Conservation (phyloP, 2,329 filamentous ascomycete genomes). For the Aphanocladium album region DNA sequence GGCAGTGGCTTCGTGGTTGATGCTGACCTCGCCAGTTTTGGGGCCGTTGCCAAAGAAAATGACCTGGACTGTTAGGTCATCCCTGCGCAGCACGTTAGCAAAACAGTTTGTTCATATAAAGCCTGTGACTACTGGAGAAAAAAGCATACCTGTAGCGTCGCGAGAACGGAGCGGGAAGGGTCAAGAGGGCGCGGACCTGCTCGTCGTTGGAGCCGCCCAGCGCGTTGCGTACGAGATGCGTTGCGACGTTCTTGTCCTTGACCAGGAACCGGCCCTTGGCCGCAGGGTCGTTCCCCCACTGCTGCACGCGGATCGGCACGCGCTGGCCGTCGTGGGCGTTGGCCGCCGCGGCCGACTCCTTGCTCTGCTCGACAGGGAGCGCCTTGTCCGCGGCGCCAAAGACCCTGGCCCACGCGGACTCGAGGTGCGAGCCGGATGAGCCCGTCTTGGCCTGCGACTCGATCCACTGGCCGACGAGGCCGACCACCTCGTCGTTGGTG, state of each 20-base stretch:
- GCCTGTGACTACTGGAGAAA: constrained; percentile 12
- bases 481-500: constrained; percentile 96
- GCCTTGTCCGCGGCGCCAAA: constrained; percentile 47
- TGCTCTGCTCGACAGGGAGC: constrained; percentile 71
- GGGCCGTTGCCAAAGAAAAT: constrained; percentile 92
- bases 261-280: constrained; percentile 82
- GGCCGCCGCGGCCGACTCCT: constrained; percentile 28
- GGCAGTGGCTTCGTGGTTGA: constrained; percentile 85
- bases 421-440: constrained; percentile 58
- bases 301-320: constrained; percentile 79
- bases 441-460: constrained; percentile 60
- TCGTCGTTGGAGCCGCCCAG: constrained; percentile 90
- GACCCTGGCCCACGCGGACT: constrained; percentile 61
- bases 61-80: constrained; percentile 94
- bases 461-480: constrained; percentile 93
- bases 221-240: constrained; percentile 90
- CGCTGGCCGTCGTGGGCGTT: constrained; percentile 75
- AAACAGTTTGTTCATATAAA: constrained; percentile 12
- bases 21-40: constrained; percentile 69
- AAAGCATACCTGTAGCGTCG: constrained; percentile 71
- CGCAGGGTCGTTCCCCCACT: constrained; percentile 78
- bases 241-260: constrained; percentile 93
- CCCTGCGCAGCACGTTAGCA: constrained; percentile 46
- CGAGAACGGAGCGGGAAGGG: constrained; percentile 85
- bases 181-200: constrained; percentile 87